Conservation (phyloP, 2,329 filamentous ascomycete species). For the Apiospora saccharicola region DNA sequence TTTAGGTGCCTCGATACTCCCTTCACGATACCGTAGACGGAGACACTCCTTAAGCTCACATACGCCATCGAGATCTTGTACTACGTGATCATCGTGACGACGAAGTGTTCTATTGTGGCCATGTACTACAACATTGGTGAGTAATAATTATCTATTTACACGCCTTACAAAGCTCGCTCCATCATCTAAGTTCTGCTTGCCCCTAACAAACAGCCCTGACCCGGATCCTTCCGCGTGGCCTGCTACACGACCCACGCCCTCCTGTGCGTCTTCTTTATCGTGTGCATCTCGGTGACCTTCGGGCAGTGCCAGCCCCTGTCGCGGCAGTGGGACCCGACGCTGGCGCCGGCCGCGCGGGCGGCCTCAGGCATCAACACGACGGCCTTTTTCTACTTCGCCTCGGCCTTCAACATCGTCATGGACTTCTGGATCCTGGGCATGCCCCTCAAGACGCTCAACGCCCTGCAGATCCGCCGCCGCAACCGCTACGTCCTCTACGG, state of each 20-base stretch:
- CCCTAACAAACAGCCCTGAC: conserved; percentile 31
- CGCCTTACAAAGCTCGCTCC: conserved; percentile 25
- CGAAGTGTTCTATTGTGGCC: conserved; percentile 54
- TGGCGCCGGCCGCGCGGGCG: conserved; percentile 24
- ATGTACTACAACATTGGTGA: conserved; percentile 55
- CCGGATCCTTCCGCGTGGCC: conserved; percentile 38
- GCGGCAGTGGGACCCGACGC: conserved; percentile 50
- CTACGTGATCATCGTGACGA: conserved; percentile 46
- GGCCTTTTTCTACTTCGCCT: conserved; percentile 52
- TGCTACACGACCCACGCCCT: conserved; percentile 47
- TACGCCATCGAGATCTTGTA: conserved; percentile 50
- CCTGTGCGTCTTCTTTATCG: conserved; percentile 49
- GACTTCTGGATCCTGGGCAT: conserved; percentile 54
- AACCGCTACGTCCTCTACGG: conserved; percentile 59
- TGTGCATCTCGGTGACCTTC: conserved; percentile 48
- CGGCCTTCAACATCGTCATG: conserved; percentile 54
- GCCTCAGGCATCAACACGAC: conserved; percentile 49
- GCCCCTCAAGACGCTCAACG: conserved; percentile 52
- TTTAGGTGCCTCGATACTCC: neutral
- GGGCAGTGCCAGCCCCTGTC: conserved; percentile 51
- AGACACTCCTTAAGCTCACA: neutral
- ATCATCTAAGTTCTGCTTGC: neutral
- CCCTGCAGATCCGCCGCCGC: conserved; percentile 53
- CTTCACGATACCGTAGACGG: neutral
- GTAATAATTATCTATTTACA: conserved; percentile 35